phyloP scores from a whole-genome alignment of 2,329 filamentous ascomycete genomes.

The Epichloe coenophiala region DNA sequence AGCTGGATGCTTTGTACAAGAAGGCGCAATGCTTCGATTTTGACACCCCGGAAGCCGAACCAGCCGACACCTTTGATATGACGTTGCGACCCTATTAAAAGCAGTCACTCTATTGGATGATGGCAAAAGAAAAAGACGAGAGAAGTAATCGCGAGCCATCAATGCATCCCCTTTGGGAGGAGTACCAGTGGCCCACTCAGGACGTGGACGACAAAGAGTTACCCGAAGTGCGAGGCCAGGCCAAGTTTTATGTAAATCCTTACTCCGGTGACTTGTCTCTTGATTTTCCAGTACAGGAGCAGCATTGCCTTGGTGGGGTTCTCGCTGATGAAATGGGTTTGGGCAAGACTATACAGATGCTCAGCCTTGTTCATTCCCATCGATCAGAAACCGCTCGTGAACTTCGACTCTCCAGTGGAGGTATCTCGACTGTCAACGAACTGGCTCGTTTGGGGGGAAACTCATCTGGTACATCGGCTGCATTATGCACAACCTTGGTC shows the following conservation, averaged over 20 bases:
- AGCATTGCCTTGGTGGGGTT: constrained; percentile 86
- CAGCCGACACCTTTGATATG: constrained; percentile 70
- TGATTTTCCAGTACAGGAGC: constrained; percentile 84
- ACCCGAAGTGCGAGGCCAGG: constrained; percentile 48
- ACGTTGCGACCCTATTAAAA: constrained; percentile 84
- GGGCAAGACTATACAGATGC: constrained; percentile 97
- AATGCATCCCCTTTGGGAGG: constrained; percentile 97
- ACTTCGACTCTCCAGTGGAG: constrained; percentile 18
- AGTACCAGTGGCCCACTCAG: constrained; percentile 78
- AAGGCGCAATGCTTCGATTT: constrained; percentile 98
- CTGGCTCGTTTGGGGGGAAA: constrained; percentile 47
- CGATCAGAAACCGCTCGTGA: constrained; percentile 40
- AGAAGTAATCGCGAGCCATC: constrained; percentile 58
- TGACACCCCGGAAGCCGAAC: constrained; percentile 73
- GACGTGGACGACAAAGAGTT: constrained; percentile 75
- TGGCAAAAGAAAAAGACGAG: constrained; percentile 77
- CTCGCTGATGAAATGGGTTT: constrained; percentile 96
- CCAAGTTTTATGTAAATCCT: constrained; percentile 86
- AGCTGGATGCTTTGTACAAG: constrained; percentile 84
- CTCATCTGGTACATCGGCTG: constrained; percentile 45
- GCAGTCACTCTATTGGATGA: constrained; percentile 93
- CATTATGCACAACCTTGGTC: constrained; percentile 83
- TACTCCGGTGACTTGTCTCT: constrained; percentile 91
- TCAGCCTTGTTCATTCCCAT: constrained; percentile 82
- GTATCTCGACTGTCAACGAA: constrained; percentile 36